These are phyloP conservation scores for Tolypocladium endophyticum DNA, from an alignment of 2,329 filamentous ascomycete genomes.

Conservation along the genomic window DNA sequence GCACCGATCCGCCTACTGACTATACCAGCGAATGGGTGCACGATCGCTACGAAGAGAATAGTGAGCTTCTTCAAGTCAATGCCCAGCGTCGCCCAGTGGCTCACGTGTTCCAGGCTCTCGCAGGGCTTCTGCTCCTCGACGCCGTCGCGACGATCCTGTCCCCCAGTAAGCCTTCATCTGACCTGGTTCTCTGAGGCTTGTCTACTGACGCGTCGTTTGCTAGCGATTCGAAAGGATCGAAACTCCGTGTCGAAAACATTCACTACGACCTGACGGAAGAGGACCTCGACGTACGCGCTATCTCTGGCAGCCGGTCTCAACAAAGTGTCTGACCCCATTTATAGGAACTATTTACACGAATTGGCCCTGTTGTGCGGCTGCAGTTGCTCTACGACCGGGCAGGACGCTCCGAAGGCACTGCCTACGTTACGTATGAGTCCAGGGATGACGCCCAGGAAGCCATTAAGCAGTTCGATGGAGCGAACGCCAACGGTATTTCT, in stretches of 20 bases:
- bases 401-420: slow-evolving; percentile 76
- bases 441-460: slow-evolving; percentile 63
- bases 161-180: slow-evolving; percentile 13
- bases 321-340: slow-evolving; percentile 12
- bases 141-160: slow-evolving; percentile 33
- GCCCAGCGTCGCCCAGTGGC: background rate
- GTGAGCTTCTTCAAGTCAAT: slow-evolving; percentile 23
- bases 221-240: slow-evolving; percentile 49
- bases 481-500: slow-evolving; percentile 66
- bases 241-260: slow-evolving; percentile 77
- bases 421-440: slow-evolving; percentile 70
- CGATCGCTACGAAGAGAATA: slow-evolving; percentile 73
- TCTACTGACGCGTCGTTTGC: slow-evolving; percentile 3
- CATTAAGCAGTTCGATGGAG: slow-evolving; percentile 73
- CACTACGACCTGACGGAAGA: slow-evolving; percentile 85
- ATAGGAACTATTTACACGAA: slow-evolving; percentile 70
- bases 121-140: slow-evolving; percentile 29
- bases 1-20: slow-evolving; percentile 9
- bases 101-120: slow-evolving; percentile 24
- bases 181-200: no score
- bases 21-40: slow-evolving; percentile 77
- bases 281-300: slow-evolving; percentile 58
- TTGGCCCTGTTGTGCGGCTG: slow-evolving; percentile 60
- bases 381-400: slow-evolving; percentile 76
- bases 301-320: background rate